phyloP scores from a whole-genome alignment of 2,329 filamentous ascomycete genomes.

The Fusarium tanahbumbuense region DNA sequence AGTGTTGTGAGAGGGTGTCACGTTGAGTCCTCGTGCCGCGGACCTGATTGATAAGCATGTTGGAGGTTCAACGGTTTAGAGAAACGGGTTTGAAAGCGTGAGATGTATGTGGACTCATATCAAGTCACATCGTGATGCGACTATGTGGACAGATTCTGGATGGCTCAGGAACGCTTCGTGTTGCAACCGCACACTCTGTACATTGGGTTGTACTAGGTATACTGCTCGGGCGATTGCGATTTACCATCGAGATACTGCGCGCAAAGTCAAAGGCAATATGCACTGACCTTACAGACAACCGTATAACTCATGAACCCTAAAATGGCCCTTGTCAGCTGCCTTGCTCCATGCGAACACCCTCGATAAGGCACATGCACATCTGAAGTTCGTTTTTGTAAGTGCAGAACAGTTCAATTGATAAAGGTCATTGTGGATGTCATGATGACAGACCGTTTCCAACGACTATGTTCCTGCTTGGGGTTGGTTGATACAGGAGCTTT shows the following conservation, averaged over 20 bases:
- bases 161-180: background rate
- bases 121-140: no score
- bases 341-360: background rate
- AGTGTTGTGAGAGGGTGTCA: background rate
- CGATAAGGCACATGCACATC: background rate
- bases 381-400: rapidly evolving
- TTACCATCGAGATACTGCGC: background rate
- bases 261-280: background rate
- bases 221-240: background rate
- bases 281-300: background rate
- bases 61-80: no score
- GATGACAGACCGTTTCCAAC: rapidly evolving
- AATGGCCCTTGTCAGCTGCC: background rate
- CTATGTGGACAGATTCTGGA: background rate
- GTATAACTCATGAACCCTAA: background rate
- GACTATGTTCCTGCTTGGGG: background rate
- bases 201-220: rapidly evolving
- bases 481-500: background rate
- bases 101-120: no score
- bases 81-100: no score
- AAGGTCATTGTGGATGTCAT: rapidly evolving
- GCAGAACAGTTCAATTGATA: background rate
- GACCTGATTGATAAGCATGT: rapidly evolving
- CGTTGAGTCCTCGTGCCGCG: rapidly evolving
- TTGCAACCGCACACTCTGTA: background rate